Conservation (phyloP, 768 basidiomycete species). For the Psilocybe cubensis region DNA sequence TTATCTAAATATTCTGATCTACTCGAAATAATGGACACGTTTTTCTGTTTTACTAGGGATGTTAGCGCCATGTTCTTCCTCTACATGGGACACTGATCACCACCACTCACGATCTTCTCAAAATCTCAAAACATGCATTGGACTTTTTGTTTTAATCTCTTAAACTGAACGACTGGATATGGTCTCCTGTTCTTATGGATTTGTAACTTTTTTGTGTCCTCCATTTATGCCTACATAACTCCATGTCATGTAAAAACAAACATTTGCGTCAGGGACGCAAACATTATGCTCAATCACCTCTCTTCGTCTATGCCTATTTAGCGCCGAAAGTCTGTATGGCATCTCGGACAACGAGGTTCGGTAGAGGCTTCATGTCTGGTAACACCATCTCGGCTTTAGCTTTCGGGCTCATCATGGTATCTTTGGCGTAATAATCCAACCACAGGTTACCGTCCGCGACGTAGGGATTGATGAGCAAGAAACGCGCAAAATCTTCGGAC, state of each 20-base stretch:
- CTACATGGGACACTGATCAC: neutral
- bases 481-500: constrained; percentile 36
- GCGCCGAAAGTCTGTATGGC: constrained; percentile 26
- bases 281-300: neutral
- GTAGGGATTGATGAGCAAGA: constrained; percentile 43
- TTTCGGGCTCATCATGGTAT: constrained; percentile 43
- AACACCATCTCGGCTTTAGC: constrained; percentile 46
- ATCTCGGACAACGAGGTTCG: constrained; percentile 41
- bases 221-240: neutral
- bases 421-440: constrained; percentile 47
- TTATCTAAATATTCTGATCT: neutral
- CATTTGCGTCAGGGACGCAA: neutral
- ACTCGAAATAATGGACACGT: neutral
- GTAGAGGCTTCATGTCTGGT: constrained; percentile 47
- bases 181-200: neutral
- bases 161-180: too few species aligned
- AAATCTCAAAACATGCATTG: neutral
- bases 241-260: neutral
- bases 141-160: neutral
- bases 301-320: neutral
- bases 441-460: constrained; percentile 44
- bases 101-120: neutral
- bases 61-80: neutral
- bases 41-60: neutral
- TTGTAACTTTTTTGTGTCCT: neutral